Evolutionary conservation across 1,284 basidiomycete species (phyloP).

Genomic region (Ustilago xerochloae): DNA sequence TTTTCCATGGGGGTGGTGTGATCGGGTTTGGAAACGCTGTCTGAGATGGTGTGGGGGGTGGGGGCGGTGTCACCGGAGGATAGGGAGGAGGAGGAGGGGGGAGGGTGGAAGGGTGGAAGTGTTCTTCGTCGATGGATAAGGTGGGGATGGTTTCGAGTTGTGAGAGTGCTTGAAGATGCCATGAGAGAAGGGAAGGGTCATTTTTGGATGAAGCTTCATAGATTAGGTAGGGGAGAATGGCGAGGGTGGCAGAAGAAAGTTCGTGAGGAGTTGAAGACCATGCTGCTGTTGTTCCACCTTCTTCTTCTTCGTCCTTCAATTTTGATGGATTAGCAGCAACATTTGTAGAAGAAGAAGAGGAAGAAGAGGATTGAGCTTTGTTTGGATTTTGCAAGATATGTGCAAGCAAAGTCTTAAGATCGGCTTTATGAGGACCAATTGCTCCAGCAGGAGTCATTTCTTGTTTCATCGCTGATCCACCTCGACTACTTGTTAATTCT

Average conservation of each 20-base stretch:
- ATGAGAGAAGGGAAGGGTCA: conserved; percentile 38
- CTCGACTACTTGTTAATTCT: conserved; percentile 75
- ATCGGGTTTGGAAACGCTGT: background rate
- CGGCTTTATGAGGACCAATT: conserved; percentile 26
- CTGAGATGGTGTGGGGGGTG: conserved; percentile 6
- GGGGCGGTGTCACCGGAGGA: conserved; percentile 8
- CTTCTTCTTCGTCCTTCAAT: background rate
- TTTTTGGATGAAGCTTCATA: conserved; percentile 40
- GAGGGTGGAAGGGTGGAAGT: conserved; percentile 41
- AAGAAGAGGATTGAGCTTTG: conserved; percentile 14
- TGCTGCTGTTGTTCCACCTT: conserved; percentile 10
- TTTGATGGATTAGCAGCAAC: background rate
- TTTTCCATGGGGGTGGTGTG: conserved; percentile 41
- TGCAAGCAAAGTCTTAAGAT: conserved; percentile 41
- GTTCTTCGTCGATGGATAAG: conserved; percentile 33
- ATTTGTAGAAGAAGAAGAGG: background rate
- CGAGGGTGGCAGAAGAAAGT: conserved; percentile 25
- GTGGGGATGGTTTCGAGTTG: conserved; percentile 34
- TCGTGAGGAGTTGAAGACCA: conserved; percentile 36
- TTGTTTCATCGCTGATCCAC: conserved; percentile 15
- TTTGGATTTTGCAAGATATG: conserved; percentile 44
- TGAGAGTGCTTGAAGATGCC: conserved; percentile 45
- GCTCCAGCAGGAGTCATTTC: conserved; percentile 31
- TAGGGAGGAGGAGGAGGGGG: conserved; percentile 2
- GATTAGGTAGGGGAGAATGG: conserved; percentile 46